Conservation (phyloP, 2,329 filamentous ascomycete genomes). For the Chaetoscypha palmicola region DNA sequence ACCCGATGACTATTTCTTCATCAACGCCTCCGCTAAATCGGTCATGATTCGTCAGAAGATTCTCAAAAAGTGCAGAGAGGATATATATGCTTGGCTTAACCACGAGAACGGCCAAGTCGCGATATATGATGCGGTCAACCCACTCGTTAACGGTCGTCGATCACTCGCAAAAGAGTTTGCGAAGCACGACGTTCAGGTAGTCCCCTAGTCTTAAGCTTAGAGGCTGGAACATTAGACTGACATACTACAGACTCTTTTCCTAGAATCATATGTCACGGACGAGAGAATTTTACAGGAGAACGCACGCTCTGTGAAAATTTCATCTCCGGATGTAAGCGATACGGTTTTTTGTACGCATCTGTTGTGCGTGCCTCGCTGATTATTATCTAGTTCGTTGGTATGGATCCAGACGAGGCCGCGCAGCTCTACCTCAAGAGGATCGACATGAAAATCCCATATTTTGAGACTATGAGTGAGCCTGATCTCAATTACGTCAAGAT, state of each 20-base stretch:
- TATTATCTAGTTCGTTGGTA: constrained; percentile 66
- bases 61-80: constrained; percentile 91
- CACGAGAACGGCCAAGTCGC: constrained; percentile 97
- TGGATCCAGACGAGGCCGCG: constrained; percentile 87
- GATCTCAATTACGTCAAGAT: constrained; percentile 98
- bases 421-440: constrained; percentile 87
- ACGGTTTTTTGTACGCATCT: background rate
- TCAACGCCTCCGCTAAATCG: constrained; percentile 85
- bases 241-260: constrained; percentile 70
- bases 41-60: constrained; percentile 97
- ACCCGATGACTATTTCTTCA: constrained; percentile 95
- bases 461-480: constrained; percentile 90
- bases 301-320: constrained; percentile 94
- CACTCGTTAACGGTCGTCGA: constrained; percentile 71
- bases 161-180: constrained; percentile 91
- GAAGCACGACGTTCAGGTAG: constrained; percentile 89
- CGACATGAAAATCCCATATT: constrained; percentile 85
- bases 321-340: constrained; percentile 73
- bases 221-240: too few species aligned
- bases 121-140: constrained; percentile 97
- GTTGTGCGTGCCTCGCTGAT: constrained; percentile 10
- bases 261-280: constrained; percentile 92
- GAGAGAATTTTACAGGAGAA: constrained; percentile 93
- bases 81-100: constrained; percentile 94
- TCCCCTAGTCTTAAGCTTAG: too few species aligned